phyloP scores from a whole-genome alignment of 2,329 filamentous ascomycete species.

The Monosporascus sp. region DNA sequence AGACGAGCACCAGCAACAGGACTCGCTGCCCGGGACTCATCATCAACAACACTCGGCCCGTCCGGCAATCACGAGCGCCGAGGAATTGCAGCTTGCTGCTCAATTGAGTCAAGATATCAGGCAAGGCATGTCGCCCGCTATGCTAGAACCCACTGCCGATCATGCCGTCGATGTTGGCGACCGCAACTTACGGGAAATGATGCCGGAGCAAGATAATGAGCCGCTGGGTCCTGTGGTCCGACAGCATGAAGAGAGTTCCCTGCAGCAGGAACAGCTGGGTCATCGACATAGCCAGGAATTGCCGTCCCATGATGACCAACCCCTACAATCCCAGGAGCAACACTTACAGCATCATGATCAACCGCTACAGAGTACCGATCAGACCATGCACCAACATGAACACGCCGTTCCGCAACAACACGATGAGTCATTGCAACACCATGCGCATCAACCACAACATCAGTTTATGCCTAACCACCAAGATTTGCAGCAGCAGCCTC shows the following conservation, averaged over 20 bases:
- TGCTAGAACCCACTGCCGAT: slow-evolving; percentile 36
- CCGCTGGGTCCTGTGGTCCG: slow-evolving; percentile 25
- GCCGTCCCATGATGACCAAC: too few species aligned
- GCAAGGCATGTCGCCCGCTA: slow-evolving; percentile 41
- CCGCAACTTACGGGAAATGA: slow-evolving; percentile 37
- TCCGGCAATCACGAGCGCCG: slow-evolving; percentile 39
- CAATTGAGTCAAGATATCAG: slow-evolving; percentile 53
- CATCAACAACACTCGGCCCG: slow-evolving; percentile 28
- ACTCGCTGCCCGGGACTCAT: slow-evolving; percentile 1
- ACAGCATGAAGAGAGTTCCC: slow-evolving; percentile 5
- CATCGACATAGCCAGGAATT: too few species aligned
- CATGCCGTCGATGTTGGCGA: slow-evolving; percentile 32
- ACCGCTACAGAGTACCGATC: slow-evolving; percentile 5
- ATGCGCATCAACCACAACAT: slow-evolving; percentile 6
- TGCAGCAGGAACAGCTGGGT: slow-evolving; percentile 5
- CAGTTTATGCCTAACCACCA: slow-evolving; percentile 6
- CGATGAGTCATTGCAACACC: background rate
- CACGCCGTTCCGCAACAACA: slow-evolving; percentile 3
- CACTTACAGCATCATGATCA: slow-evolving; percentile 10
- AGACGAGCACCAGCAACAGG: slow-evolving; percentile 17
- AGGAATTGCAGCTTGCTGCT: slow-evolving; percentile 54
- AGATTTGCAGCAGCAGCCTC: slow-evolving; percentile 14
- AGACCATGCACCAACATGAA: slow-evolving; percentile 1
- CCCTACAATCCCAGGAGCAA: slow-evolving; percentile 11
- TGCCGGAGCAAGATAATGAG: slow-evolving; percentile 37